These are phyloP conservation scores for Skeletonema menzelii DNA, from an alignment of 108 stramenopile genomes.

Conservation along the genomic window DNA sequence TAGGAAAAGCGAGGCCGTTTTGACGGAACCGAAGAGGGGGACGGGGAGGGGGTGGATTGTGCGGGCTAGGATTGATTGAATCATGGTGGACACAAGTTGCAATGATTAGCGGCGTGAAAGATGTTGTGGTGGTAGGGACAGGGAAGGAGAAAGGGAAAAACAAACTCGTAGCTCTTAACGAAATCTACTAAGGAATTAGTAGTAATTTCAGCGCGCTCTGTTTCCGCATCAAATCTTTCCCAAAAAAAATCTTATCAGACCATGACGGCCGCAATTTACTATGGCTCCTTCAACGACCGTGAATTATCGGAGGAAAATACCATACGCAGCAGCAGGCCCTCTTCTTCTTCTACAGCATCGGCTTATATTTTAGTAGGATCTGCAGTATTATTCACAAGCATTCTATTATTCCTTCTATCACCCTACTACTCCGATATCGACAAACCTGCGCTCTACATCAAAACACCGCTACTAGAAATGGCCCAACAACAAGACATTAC, in stretches of 20 bases:
- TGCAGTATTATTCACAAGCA: background rate
- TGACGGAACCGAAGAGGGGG: slow-evolving; percentile 47
- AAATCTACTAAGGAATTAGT: no score
- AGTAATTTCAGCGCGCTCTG: no score
- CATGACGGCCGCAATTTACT: background rate
- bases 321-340: background rate
- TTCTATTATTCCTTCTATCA: background rate
- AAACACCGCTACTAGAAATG: background rate
- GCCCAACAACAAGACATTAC: background rate
- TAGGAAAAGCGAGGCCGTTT: slow-evolving; percentile 18
- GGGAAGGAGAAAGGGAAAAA: no score
- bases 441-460: no score
- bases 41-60: slow-evolving; percentile 28
- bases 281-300: background rate
- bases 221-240: no score
- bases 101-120: no score
- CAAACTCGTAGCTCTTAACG: no score
- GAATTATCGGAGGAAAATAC: background rate
- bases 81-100: no score
- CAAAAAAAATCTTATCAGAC: no score
- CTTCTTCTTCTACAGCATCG: background rate
- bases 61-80: slow-evolving; percentile 13
- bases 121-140: no score
- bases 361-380: background rate
- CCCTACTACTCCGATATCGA: no score